Base-by-base conservation (phyloP, 768 basidiomycete genomes). In the Clitopilus hobsonii region DNA sequence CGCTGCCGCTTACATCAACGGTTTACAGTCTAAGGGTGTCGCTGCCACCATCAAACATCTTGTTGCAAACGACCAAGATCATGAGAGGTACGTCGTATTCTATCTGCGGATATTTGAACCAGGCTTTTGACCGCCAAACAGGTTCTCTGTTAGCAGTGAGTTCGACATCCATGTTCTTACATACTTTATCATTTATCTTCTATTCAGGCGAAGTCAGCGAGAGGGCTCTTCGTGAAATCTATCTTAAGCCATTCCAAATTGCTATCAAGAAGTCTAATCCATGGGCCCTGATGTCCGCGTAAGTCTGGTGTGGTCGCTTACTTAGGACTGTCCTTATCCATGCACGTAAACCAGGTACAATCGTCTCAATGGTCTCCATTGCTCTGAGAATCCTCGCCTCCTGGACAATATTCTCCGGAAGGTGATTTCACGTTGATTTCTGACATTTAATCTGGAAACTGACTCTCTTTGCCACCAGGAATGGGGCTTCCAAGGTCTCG, bases 41-140 rank as follows among this genome's bases (percentile, higher is more conserved):
- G 75, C 75, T 20, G 80, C 84, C 0, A 83, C 82, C 1, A 82
- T 85, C 63, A 86, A 88, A 68, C 85, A 86, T 58, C 86, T 75
- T 52, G 79, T 78, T 52, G 78, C 76, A 1, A 85, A 86, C 63
- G 85, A 86, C 54, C 82, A 85, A 61, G 85, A 86, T 57, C 78
- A 75, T 60, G 74, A 84, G 59, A 73, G 82, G 65, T 71, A 58
- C 45, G 48, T 57, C 26, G 8, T 18, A 3, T 3, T 36, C n/a
- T n/a, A 10, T 26, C 28, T 10, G 22, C 59, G n/a, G n/a, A n/a
- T n/a, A n/a, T 51, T 24, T 41, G 18, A 26, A 2, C 16, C 18
- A 45, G 6, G 26, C 30, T 18, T 16, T 14, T 14, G 6, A 52
- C 20, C 18, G 24, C 28, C 24, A 51, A 14, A 5, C 30, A 70